phyloP scores from a whole-genome alignment of 1,284 basidiomycete species.

The Papiliotrema terrestris region DNA sequence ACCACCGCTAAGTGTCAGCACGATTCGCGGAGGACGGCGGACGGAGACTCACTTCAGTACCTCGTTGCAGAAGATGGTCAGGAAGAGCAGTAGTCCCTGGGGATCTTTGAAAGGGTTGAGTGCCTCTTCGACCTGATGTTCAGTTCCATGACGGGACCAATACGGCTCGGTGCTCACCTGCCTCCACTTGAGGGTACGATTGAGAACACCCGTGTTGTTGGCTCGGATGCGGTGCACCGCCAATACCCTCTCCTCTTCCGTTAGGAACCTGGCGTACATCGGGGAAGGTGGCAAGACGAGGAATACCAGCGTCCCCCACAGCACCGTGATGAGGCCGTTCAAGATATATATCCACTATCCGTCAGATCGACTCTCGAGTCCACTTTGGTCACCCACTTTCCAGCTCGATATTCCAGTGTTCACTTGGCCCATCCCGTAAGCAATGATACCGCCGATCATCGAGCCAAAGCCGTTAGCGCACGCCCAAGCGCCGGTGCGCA shows the following conservation, averaged over 20 bases:
- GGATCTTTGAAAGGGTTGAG: conserved; percentile 26
- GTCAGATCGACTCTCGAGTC: too few species aligned
- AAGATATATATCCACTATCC: conserved; percentile 41
- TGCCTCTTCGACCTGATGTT: conserved; percentile 28
- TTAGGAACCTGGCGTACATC: conserved; percentile 27
- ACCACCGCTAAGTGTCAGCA: too few species aligned
- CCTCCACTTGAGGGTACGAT: conserved; percentile 37
- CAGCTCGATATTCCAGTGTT: conserved; percentile 20
- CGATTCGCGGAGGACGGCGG: too few species aligned
- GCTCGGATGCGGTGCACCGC: background rate
- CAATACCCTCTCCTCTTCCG: conserved; percentile 8
- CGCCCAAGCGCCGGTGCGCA: conserved; percentile 29
- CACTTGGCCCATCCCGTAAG: conserved; percentile 39
- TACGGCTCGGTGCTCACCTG: too few species aligned
- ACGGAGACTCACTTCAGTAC: too few species aligned
- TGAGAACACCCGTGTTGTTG: conserved; percentile 19
- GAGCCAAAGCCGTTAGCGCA: conserved; percentile 36
- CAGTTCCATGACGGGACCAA: too few species aligned
- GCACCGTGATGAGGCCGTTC: conserved; percentile 33
- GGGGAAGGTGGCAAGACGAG: conserved; percentile 34
- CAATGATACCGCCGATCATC: conserved; percentile 32
- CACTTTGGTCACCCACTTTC: too few species aligned
- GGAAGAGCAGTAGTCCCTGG: conserved; percentile 36
- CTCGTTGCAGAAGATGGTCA: conserved; percentile 12
- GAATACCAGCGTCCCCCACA: conserved; percentile 15